Conservation (phyloP, 2,329 filamentous ascomycete genomes). For the Pseudogymnoascus sp. region DNA sequence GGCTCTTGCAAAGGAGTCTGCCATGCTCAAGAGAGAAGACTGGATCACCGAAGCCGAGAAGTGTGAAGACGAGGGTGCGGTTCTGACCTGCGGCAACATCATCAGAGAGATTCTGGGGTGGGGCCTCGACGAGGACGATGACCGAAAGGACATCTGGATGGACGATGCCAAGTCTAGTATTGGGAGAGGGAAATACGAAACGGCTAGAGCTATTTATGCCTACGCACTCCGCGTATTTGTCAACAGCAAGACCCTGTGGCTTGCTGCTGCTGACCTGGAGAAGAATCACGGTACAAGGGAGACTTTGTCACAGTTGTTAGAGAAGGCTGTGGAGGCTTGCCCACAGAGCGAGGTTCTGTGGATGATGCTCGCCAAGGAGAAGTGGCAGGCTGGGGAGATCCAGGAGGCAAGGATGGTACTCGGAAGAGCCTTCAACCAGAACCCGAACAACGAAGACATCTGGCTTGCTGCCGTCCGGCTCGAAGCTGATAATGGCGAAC, state of each 20-base stretch:
- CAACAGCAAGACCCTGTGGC: constrained; percentile 80
- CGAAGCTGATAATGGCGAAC: constrained; percentile 80
- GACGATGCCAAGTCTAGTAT: constrained; percentile 83
- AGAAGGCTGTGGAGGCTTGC: constrained; percentile 89
- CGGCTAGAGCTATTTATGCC: constrained; percentile 85
- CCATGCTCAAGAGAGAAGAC: constrained; percentile 94
- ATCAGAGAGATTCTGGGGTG: constrained; percentile 89
- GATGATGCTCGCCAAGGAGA: constrained; percentile 94
- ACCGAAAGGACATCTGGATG: constrained; percentile 91
- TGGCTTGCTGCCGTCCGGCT: constrained; percentile 95
- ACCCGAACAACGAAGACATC: constrained; percentile 95
- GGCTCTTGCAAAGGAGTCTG: constrained; percentile 78
- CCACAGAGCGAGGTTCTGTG: constrained; percentile 86
- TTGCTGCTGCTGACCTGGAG: constrained; percentile 84
- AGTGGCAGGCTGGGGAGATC: constrained; percentile 80
- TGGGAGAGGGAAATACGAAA: constrained; percentile 74
- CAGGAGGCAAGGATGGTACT: constrained; percentile 81
- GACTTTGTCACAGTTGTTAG: constrained; percentile 73
- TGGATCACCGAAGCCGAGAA: constrained; percentile 94
- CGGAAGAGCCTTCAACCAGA: constrained; percentile 84
- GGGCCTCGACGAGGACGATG: constrained; percentile 90
- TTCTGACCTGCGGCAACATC: constrained; percentile 80
- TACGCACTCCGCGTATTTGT: constrained; percentile 85
- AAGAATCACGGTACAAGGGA: constrained; percentile 80
- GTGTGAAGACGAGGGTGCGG: constrained; percentile 84